Evolutionary conservation across 768 basidiomycete species (phyloP).

Genomic region (Pleurotus pulmonarius): DNA sequence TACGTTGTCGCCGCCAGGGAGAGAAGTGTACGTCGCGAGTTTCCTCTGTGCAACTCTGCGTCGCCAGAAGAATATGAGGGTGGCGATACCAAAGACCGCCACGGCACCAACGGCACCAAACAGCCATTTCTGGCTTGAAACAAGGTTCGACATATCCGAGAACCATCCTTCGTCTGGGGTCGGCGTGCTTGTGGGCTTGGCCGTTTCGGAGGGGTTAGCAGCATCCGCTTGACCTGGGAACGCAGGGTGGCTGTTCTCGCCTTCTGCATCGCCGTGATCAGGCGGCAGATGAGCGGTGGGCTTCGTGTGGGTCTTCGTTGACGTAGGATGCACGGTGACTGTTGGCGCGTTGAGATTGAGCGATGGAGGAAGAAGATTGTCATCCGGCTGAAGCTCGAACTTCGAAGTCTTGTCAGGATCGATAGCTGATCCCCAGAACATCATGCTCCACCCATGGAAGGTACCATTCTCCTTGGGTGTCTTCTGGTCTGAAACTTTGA

Average conservation of each 20-base stretch:
- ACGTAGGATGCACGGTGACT: conserved; percentile 26
- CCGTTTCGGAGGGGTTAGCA: conserved; percentile 23
- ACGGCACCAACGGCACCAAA: conserved; percentile 83
- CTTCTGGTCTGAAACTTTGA: conserved; percentile 78
- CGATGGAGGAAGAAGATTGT: conserved; percentile 46
- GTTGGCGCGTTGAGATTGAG: conserved; percentile 34
- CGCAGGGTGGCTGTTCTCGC: conserved; percentile 77
- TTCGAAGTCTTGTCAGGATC: conserved; percentile 64
- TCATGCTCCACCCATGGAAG: conserved; percentile 90
- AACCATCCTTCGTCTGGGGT: conserved; percentile 86
- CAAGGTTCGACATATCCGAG: conserved; percentile 68
- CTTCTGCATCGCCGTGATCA: conserved; percentile 78
- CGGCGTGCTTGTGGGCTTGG: conserved; percentile 38
- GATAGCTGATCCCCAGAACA: conserved; percentile 85
- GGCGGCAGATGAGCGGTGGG: conserved; percentile 85
- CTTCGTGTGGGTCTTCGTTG: conserved; percentile 68
- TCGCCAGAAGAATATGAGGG: conserved; percentile 78
- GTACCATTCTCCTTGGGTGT: conserved; percentile 53
- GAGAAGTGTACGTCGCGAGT: conserved; percentile 49
- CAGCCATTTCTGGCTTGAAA: conserved; percentile 83
- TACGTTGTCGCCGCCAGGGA: conserved; percentile 65
- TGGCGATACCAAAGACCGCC: conserved; percentile 64
- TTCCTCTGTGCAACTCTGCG: conserved; percentile 44
- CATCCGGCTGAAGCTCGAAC: conserved; percentile 57
- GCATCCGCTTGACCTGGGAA: conserved; percentile 37